These are phyloP conservation scores for Lactarius indigo DNA, from an alignment of 768 basidiomycete genomes.

Conservation along the genomic window DNA sequence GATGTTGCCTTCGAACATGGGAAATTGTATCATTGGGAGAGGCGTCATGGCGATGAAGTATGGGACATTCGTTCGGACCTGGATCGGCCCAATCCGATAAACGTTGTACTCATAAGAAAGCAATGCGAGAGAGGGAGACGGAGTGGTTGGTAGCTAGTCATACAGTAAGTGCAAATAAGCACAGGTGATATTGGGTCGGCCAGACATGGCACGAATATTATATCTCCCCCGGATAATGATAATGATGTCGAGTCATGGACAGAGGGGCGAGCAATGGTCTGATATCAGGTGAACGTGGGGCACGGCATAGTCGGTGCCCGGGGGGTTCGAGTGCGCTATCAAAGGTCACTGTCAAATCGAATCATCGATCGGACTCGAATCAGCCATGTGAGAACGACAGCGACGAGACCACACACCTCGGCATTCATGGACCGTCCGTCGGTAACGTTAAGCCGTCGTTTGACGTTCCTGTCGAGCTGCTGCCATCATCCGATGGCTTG, in stretches of 20 bases:
- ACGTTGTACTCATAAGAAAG: background rate
- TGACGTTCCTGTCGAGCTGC: background rate
- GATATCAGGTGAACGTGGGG: background rate
- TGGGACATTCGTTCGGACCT: background rate
- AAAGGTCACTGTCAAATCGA: background rate
- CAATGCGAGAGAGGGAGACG: background rate
- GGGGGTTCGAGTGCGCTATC: background rate
- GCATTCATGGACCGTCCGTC: background rate
- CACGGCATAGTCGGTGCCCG: background rate
- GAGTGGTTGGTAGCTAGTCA: background rate
- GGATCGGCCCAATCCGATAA: background rate
- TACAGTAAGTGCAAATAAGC: conserved; percentile 10
- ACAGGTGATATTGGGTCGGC: background rate
- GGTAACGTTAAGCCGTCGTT: background rate
- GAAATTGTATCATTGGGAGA: background rate
- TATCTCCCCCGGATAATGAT: conserved; percentile 13
- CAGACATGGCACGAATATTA: conserved; percentile 2
- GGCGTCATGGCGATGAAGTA: background rate
- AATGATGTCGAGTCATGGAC: conserved; percentile 2
- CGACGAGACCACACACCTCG: background rate
- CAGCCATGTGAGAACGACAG: background rate
- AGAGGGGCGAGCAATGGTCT: background rate
- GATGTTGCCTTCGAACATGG: background rate
- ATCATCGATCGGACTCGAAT: background rate
- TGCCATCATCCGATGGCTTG: background rate